These are phyloP conservation scores for Phytopythium vexans DNA, from an alignment of 352 stramenopile species.

Conservation along the genomic window DNA sequence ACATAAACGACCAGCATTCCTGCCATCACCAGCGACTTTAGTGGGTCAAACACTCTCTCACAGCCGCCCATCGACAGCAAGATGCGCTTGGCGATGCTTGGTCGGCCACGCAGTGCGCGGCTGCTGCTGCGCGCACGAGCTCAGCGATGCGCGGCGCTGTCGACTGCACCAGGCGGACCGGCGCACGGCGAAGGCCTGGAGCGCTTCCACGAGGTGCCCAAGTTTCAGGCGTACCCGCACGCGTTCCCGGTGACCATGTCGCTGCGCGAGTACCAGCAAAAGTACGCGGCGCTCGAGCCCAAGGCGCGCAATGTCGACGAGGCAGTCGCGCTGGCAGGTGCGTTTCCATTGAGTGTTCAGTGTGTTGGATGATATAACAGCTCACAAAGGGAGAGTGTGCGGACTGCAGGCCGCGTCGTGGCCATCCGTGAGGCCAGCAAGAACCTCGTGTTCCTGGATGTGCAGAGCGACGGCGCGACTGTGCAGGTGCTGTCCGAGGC, in stretches of 20 bases:
- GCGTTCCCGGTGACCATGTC: constrained; percentile 67
- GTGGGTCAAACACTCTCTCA: no score
- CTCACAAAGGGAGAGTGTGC: neutral
- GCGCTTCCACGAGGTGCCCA: constrained; percentile 49
- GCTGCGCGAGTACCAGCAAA: constrained; percentile 51
- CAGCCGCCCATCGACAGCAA: no score
- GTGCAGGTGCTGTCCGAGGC: constrained; percentile 78
- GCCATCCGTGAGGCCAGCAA: constrained; percentile 79
- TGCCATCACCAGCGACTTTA: no score
- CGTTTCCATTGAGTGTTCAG: constrained; percentile 3
- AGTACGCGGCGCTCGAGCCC: constrained; percentile 45
- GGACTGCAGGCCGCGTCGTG: constrained; percentile 50
- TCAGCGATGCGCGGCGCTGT: constrained; percentile 3
- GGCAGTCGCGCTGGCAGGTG: constrained; percentile 54
- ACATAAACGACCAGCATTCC: no score
- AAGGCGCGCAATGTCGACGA: constrained; percentile 60
- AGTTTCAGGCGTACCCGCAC: constrained; percentile 63
- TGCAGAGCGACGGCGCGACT: constrained; percentile 57
- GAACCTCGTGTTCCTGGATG: constrained; percentile 80
- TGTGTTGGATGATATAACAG: neutral
- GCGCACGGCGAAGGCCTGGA: constrained; percentile 53
- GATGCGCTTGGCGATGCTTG: no score
- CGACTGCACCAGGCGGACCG: constrained; percentile 8
- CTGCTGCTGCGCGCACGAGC: no score
- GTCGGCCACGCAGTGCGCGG: no score